Base-by-base conservation (phyloP, 805 yeast species). In the Yarrowia keelungensis region DNA sequence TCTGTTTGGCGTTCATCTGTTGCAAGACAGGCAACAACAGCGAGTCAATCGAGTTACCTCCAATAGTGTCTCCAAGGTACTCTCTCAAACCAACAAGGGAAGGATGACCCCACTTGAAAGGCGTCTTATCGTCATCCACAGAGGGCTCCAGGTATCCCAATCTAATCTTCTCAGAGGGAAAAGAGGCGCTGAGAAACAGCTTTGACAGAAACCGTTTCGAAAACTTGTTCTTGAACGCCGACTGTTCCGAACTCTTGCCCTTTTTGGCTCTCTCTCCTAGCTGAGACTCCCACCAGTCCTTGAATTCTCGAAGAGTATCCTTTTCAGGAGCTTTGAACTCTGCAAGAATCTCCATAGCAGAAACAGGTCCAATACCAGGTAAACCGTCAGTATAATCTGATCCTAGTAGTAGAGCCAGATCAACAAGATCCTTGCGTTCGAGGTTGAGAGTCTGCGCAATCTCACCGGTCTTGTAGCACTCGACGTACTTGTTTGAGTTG, bases 361-460 rank as follows among this genome's bases (percentile, higher is more conserved):
- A 83, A 0, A 95, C 98, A 0, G 97, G 97, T 0, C 99, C 99
- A 70, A 95, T 84, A 2, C 98, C 97, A 69, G 90, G 89, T 43
- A 95, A 79, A 0, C 99, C 99, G 67, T 89, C 91, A 0, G 99
- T 93, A 76, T 95, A 95, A 79, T 95, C 99, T 77, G 97, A 91
- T 0, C 99, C 99, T 22, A 95, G 79, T 35, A 95, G 78, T 59
- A 88, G 83, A 0, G 98, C 99, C 70, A 95, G 78, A 53, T 90
- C 92, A 38, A 95, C 91, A 76, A 95, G 78, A 69, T 84, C 85
- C 0, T 79, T 74, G 69, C 91, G 85, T 65, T 80, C 82, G 16
- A 95, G 81, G 0, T 96, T 96, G 3, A 92, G 76, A 56, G 86
- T 88, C 9, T 79, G 78, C 42, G 80, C 82, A n/a, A 95, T 81